These are phyloP conservation scores for Pugionium dolabratum DNA, from an alignment of 345 rosid genomes.

Conservation along the genomic window DNA sequence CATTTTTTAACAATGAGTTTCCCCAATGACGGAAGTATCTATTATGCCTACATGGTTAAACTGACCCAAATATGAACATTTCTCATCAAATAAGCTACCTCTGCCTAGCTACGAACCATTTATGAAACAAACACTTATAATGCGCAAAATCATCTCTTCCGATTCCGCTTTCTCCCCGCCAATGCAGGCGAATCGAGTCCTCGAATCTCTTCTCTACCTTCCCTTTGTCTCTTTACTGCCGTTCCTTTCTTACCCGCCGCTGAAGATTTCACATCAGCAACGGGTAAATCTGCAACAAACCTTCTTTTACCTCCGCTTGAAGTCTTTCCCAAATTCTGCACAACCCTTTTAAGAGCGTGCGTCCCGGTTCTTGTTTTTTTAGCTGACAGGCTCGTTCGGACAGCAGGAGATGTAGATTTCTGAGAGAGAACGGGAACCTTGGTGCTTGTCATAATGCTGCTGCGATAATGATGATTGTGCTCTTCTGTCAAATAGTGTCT, in stretches of 20 bases:
- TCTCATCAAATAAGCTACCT: conserved; percentile 19
- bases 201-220: conserved; percentile 19
- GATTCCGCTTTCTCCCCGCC: conserved; percentile 54
- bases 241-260: conserved; percentile 40
- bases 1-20: conserved; percentile 26
- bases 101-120: conserved; percentile 31
- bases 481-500: conserved; percentile 47
- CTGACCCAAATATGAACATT: conserved; percentile 8
- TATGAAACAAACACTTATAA: conserved; percentile 14
- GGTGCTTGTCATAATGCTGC: conserved; percentile 25
- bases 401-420: conserved; percentile 32
- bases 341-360: conserved; percentile 23
- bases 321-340: conserved; percentile 30
- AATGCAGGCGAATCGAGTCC: conserved; percentile 35
- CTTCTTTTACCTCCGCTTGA: conserved; percentile 41
- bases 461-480: conserved; percentile 36
- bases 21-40: neutral
- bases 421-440: conserved; percentile 21
- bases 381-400: conserved; percentile 34
- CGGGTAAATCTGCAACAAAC: conserved; percentile 39
- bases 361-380: conserved; percentile 44
- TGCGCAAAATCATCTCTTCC: conserved; percentile 44
- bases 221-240: conserved; percentile 15
- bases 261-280: conserved; percentile 47
- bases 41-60: conserved; percentile 9